Evolutionary conservation across 1,284 basidiomycete genomes (phyloP), one percentile per base, ranked within the genome.

Genomic region (Moesziomyces aphidis): DNA sequence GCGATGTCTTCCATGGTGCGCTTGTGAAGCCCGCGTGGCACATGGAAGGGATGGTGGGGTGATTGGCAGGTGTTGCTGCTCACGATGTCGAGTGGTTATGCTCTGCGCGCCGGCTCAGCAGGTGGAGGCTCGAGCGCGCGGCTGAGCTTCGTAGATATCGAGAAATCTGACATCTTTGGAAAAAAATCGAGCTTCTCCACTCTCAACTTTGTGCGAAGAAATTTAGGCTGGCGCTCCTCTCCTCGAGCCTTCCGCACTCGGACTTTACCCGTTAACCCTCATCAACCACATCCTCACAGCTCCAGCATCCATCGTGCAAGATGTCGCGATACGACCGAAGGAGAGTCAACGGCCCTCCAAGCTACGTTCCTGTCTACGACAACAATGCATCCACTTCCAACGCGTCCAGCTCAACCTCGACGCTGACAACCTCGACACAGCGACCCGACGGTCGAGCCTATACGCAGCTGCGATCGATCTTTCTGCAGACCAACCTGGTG

Each of bases 401-500:
- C 1, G 43, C 67, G 5, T 50, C 70, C 1, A 34, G 19, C 54
- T 65, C 66, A 11, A 21, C 52, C 4, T 17, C 59, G 2, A 19
- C 57, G 11, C 47, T 61, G 15, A 56, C 51, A 1, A 64, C 66
- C 7, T 54, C 62, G 11, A 53, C 54, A 24, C 58, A 55, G 22
- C 52, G 71, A 21, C 59, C 66, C 3, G 66, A 73, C 47, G 65
- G 65, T 3, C 31, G 70, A 6, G 23, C 55, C 6, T 61, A 57
- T 22, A 31, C 70, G 13, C 66, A 76, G 24, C 50, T 60, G 3
- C 34, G 67, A 10, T 67, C 77, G 28, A 95, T 94, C 85, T 87
- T 98, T 50, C 90, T 74, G 8, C 74, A 94, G 83, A 90, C 93
- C 21, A 94, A 94, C 5, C 86, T 98, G 9, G 93, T 97, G 53